Evolutionary conservation across 2,329 filamentous ascomycete genomes (phyloP), one percentile per base, ranked within the genome.

Genomic region (Grosmannia huntii): DNA sequence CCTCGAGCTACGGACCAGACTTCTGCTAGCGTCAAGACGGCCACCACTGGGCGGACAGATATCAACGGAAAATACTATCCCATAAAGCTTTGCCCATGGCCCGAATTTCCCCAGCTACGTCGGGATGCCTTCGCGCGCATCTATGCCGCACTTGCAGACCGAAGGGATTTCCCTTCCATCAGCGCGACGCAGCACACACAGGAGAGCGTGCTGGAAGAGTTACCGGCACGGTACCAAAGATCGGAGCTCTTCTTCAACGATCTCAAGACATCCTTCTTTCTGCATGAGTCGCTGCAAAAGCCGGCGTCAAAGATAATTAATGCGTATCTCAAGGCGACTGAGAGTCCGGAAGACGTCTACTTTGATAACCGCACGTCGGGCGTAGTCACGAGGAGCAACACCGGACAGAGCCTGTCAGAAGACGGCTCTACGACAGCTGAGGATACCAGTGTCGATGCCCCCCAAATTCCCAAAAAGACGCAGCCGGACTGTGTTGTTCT

Each of bases 21-120:
- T 0, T 12, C 48, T 4, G 9, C 23, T 12, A 50, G 48, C 23
- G 48, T 27, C 3, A 27, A 27, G 23, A 50, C 48, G 23, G 23
- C 23, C 23, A 50, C 48, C 12, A 50, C 48, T 14, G 54, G 54
- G 14, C 54, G 54, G 11, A 56, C 54, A 16, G 46, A 48, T 44
- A 56, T 56, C 25, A 46, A 21, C 14, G 44, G 54, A 19, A 56
- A 56, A 33, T 48, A 49, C 54, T 56, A 50, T 19, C 54, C 54
- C 9, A 28, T 46, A 5, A 27, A 28, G 12, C 54, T 56, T 12
- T 33, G 54, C 27, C 54, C 46, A 23, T 56, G 54, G 54, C 44
- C 54, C 19, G n/a, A 56, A 6, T 56, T 21, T 25, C 25, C 27
- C 27, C 41, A 31, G 41, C 41, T 31, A 10, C 46, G 38, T 41